Conservation (phyloP, 768 basidiomycete genomes). For the Rhodocollybia butyracea region DNA sequence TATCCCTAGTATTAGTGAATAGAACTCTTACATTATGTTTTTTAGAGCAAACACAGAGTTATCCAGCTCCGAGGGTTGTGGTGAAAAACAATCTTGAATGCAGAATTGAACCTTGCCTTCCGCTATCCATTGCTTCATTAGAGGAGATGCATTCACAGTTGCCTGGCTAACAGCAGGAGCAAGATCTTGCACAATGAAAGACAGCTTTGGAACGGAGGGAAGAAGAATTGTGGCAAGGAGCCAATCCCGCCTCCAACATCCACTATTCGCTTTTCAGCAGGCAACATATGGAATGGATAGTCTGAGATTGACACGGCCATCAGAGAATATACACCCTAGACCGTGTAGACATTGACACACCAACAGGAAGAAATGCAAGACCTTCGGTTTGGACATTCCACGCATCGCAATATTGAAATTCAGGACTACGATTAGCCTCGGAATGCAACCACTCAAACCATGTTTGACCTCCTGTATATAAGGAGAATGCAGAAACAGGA, state of each 20-base stretch:
- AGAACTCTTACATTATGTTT: conserved; percentile 5
- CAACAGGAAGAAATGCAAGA: conserved; percentile 5
- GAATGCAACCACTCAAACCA: conserved; percentile 11
- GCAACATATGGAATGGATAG: conserved; percentile 8
- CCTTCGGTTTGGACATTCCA: conserved; percentile 11
- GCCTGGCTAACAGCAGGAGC: conserved; percentile 7
- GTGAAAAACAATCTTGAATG: conserved; percentile 9
- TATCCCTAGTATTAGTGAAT: neutral
- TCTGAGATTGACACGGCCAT: conserved; percentile 2
- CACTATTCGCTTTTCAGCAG: conserved; percentile 3
- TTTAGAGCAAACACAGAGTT: conserved; percentile 9
- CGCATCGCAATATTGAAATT: conserved; percentile 12
- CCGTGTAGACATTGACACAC: too few species aligned
- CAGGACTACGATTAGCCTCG: neutral
- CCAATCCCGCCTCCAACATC: conserved; percentile 11
- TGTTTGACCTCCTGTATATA: conserved; percentile 1
- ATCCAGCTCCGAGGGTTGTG: conserved; percentile 3
- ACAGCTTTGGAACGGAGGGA: conserved; percentile 1
- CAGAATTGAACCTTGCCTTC: conserved; percentile 5
- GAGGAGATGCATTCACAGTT: neutral
- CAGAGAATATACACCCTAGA: too few species aligned
- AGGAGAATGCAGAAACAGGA: conserved; percentile 9
- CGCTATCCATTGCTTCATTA: conserved; percentile 5
- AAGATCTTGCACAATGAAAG: conserved; percentile 9
- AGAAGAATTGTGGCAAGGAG: conserved; percentile 5